Evolutionary conservation across 169 alveolate genomes (phyloP).

Genomic region (Plasmodium gallinaceum): DNA sequence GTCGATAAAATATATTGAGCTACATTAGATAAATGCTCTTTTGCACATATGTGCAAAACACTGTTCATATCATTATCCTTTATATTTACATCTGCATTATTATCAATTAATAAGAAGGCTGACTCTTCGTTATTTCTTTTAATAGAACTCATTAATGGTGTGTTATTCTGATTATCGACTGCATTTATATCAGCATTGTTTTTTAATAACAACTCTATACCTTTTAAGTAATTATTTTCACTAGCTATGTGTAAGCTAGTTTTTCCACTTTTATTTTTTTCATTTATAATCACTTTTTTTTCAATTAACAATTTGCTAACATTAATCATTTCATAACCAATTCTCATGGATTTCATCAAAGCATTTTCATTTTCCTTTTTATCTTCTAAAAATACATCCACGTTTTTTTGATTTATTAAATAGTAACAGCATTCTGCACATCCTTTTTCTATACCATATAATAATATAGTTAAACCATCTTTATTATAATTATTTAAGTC

Average conservation of each 20-base stretch:
- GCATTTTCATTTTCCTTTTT: constrained; percentile 69
- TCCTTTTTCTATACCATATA: constrained; percentile 66
- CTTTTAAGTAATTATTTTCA: constrained; percentile 72
- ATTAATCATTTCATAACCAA: constrained; percentile 48
- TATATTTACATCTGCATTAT: constrained; percentile 65
- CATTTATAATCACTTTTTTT: constrained; percentile 51
- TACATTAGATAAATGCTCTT: constrained; percentile 59
- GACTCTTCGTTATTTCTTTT: constrained; percentile 74
- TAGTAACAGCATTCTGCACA: constrained; percentile 49
- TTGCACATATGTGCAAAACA: constrained; percentile 72
- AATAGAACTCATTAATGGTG: constrained; percentile 67
- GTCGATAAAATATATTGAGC: constrained; percentile 64
- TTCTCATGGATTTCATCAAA: constrained; percentile 67
- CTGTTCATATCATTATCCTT: constrained; percentile 60
- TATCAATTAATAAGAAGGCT: constrained; percentile 55
- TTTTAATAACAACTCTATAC: constrained; percentile 67
- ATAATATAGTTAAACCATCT: constrained; percentile 54
- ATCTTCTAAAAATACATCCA: constrained; percentile 67
- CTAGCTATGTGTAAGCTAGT: constrained; percentile 75
- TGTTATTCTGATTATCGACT: constrained; percentile 39
- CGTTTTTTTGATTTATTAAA: constrained; percentile 51
- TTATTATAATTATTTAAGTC: constrained; percentile 46
- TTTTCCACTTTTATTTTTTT: constrained; percentile 72
- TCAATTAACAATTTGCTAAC: constrained; percentile 62
- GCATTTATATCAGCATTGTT: constrained; percentile 68